Evolutionary conservation across 371 early-diverging fungal genomes (phyloP).

Genomic region (Nematocida sp.): DNA sequence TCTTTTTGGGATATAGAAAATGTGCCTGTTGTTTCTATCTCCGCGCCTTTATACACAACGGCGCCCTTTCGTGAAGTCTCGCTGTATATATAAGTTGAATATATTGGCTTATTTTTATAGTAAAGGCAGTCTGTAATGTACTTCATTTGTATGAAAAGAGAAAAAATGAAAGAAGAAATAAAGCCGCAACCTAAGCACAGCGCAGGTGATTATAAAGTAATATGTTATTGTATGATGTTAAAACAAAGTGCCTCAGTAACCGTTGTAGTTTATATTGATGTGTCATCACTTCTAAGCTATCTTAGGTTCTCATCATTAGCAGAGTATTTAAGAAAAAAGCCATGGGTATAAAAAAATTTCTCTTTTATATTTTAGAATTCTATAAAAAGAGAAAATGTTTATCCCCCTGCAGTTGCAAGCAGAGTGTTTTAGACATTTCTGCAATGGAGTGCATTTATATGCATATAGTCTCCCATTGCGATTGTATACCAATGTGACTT

Average conservation of each 20-base stretch:
- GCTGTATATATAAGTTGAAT: constrained; percentile 12
- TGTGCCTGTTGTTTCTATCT: constrained; percentile 20
- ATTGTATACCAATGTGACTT: background rate
- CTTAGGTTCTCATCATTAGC: constrained; percentile 55
- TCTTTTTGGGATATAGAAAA: constrained; percentile 17
- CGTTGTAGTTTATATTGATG: constrained; percentile 56
- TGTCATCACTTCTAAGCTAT: constrained; percentile 52
- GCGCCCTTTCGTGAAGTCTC: background rate
- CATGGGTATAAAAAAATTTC: background rate
- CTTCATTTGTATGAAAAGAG: constrained; percentile 20
- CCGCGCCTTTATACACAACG: background rate
- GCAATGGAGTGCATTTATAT: constrained; percentile 49
- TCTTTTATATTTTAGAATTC: background rate
- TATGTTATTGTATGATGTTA: constrained; percentile 7
- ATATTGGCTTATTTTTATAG: constrained; percentile 7
- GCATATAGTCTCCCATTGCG: constrained; percentile 36
- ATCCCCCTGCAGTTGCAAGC: constrained; percentile 2
- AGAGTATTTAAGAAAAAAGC: background rate
- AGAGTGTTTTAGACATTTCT: constrained; percentile 17
- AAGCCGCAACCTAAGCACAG: no score
- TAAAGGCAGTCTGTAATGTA: constrained; percentile 10
- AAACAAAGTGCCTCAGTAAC: constrained; percentile 55
- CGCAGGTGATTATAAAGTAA: no score
- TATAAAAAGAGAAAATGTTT: constrained; percentile 44
- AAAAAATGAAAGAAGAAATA: background rate